Conservation (phyloP, 768 basidiomycete genomes). For the Agaricus sinodeliciosus region DNA sequence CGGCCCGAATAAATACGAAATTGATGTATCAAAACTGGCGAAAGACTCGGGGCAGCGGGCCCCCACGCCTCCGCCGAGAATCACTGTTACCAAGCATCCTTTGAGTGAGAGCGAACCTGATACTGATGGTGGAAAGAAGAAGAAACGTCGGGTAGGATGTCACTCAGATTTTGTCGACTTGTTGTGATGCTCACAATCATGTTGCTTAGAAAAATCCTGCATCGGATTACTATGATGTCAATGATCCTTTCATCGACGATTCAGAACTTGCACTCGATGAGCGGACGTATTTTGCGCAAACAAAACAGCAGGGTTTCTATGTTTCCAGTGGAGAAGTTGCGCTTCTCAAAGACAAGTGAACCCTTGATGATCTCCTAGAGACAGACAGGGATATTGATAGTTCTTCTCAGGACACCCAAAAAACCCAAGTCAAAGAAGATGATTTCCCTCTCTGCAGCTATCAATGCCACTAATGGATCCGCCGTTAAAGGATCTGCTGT, state of each 20-base stretch:
- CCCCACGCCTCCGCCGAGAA: slow-evolving; percentile 51
- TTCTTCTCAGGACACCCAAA: slow-evolving; percentile 46
- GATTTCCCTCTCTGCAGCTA: slow-evolving; percentile 17
- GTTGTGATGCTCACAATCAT: not conserved
- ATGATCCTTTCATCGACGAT: slow-evolving; percentile 97
- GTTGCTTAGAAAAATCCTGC: slow-evolving; percentile 42
- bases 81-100: slow-evolving; percentile 29
- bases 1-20: slow-evolving; percentile 69
- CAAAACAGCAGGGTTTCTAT: slow-evolving; percentile 90
- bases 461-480: slow-evolving; percentile 2
- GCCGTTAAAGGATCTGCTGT: not conserved
- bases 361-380: slow-evolving; percentile 10
- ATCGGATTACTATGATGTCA: slow-evolving; percentile 82
- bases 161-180: not conserved
- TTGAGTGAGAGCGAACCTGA: slow-evolving; percentile 43
- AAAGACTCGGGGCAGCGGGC: slow-evolving; percentile 61
- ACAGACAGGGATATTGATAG: slow-evolving; percentile 7
- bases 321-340: slow-evolving; percentile 87
- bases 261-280: slow-evolving; percentile 88
- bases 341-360: slow-evolving; percentile 68
- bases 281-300: slow-evolving; percentile 85
- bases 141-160: slow-evolving; percentile 26
- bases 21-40: slow-evolving; percentile 53
- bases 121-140: slow-evolving; percentile 26
- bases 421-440: slow-evolving; percentile 66